These are phyloP conservation scores for Pseudocercospora cruenta DNA, from an alignment of 2,329 filamentous ascomycete genomes.

Conservation along the genomic window DNA sequence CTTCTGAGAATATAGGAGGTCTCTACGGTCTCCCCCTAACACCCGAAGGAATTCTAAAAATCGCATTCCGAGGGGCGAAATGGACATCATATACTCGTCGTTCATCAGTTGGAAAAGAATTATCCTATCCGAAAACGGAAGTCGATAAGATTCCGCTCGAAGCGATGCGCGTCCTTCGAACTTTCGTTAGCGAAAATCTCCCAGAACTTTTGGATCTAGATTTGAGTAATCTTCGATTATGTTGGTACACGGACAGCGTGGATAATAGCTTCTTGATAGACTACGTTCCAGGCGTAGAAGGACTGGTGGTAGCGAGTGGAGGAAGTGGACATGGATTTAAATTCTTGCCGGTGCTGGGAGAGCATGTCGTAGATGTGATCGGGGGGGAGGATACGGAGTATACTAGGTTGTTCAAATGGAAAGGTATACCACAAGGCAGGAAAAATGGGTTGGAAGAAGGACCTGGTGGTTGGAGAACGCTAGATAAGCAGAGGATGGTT, in stretches of 20 bases:
- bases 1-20: constrained; percentile 20
- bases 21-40: constrained; percentile 32
- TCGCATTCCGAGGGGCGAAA: constrained; percentile 35
- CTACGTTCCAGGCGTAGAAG: constrained; percentile 25
- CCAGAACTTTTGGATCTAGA: constrained; percentile 39
- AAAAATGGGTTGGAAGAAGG: constrained; percentile 36
- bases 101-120: constrained; percentile 4
- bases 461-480: neutral
- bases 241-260: constrained; percentile 57
- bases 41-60: constrained; percentile 31
- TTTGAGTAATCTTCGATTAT: constrained; percentile 51
- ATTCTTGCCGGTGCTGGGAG: constrained; percentile 38
- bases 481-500: constrained; percentile 25
- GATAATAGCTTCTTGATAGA: constrained; percentile 38
- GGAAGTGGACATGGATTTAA: constrained; percentile 41
- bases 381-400: constrained; percentile 24
- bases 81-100: constrained; percentile 31
- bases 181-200: constrained; percentile 49
- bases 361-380: constrained; percentile 34
- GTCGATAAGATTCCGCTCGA: constrained; percentile 28
- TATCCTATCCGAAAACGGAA: constrained; percentile 31
- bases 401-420: constrained; percentile 33
- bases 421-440: constrained; percentile 22
- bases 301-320: constrained; percentile 37
- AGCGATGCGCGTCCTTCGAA: constrained; percentile 31